These are phyloP conservation scores for Gossypium australe DNA, from an alignment of 345 rosid species.

Conservation along the genomic window DNA sequence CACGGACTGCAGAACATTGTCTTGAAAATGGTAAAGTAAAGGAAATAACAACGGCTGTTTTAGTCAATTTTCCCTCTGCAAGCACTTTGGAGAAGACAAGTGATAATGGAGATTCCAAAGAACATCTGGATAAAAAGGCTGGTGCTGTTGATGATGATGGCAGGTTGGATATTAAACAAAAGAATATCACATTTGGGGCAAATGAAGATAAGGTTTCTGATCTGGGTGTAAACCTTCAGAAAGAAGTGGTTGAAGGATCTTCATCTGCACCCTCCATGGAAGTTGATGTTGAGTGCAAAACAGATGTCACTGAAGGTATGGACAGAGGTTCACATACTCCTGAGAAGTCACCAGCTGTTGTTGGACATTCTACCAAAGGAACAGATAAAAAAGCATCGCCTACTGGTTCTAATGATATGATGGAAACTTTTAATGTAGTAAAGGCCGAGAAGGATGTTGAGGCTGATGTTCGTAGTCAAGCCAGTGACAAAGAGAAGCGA, in stretches of 20 bases:
- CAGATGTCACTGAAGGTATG: conserved; percentile 10
- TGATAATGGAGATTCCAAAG: conserved; percentile 25
- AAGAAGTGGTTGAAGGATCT: conserved; percentile 25
- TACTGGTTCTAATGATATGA: conserved; percentile 24
- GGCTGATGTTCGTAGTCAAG: not conserved
- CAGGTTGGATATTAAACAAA: conserved; percentile 25
- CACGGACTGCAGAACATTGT: conserved; percentile 33
- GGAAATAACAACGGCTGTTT: conserved; percentile 20
- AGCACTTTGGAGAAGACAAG: conserved; percentile 19
- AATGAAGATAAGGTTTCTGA: conserved; percentile 14
- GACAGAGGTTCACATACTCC: conserved; percentile 20
- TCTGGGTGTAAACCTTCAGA: not conserved
- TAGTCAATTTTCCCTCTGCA: conserved; percentile 16
- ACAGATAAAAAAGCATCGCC: conserved; percentile 16
- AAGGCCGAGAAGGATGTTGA: conserved; percentile 36
- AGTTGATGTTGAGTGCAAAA: conserved; percentile 23
- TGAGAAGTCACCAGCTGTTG: conserved; percentile 23
- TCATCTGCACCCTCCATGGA: conserved; percentile 15
- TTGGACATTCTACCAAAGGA: conserved; percentile 22
- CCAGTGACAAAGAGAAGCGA: conserved; percentile 1
- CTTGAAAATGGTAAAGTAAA: conserved; percentile 36
- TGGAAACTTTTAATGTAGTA: conserved; percentile 21
- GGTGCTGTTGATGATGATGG: conserved; percentile 26
- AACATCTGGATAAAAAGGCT: conserved; percentile 25
- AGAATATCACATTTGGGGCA: conserved; percentile 15